Evolutionary conservation across 306 rosid species (phyloP).

Genomic region (Nissolia schottii): DNA sequence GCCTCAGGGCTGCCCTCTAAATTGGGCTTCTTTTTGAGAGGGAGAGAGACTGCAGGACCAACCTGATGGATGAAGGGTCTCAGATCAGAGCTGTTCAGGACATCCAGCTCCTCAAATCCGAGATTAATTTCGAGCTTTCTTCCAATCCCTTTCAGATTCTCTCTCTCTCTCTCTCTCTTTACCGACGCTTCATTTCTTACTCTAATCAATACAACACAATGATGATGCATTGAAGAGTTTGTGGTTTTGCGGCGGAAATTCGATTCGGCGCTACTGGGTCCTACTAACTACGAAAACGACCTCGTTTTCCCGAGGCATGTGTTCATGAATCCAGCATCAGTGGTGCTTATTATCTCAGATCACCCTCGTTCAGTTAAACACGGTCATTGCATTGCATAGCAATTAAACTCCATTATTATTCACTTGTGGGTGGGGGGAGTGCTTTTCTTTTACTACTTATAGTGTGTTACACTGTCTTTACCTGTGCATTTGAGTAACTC

Average conservation of each 20-base stretch:
- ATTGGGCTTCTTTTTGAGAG: too few relatives aligned
- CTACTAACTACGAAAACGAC: slow-evolving; percentile 24
- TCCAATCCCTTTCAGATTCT: slow-evolving; percentile 57
- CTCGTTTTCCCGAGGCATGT: slow-evolving; percentile 45
- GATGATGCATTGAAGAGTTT: too few relatives aligned
- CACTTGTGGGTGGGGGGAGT: not conserved
- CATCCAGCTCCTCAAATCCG: slow-evolving; percentile 57
- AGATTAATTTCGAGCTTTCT: slow-evolving; percentile 60
- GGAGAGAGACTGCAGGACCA: too few relatives aligned
- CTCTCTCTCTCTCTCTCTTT: not conserved
- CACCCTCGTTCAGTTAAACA: slow-evolving; percentile 43
- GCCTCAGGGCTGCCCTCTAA: too few relatives aligned
- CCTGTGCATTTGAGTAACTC: too few relatives aligned
- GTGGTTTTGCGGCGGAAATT: slow-evolving; percentile 57
- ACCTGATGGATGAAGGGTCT: slow-evolving; percentile 27
- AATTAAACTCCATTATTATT: too few relatives aligned
- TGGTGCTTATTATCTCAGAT: slow-evolving; percentile 44
- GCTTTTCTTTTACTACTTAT: too few relatives aligned
- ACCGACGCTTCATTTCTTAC: not conserved
- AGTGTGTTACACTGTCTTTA: too few relatives aligned
- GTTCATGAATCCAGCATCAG: slow-evolving; percentile 47
- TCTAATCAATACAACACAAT: too few relatives aligned
- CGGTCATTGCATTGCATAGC: not conserved
- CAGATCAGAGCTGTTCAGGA: slow-evolving; percentile 50
- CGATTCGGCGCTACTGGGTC: slow-evolving; percentile 58